These are phyloP conservation scores for Leucosporidium creatinivorum DNA, from an alignment of 768 basidiomycete genomes.

Conservation along the genomic window DNA sequence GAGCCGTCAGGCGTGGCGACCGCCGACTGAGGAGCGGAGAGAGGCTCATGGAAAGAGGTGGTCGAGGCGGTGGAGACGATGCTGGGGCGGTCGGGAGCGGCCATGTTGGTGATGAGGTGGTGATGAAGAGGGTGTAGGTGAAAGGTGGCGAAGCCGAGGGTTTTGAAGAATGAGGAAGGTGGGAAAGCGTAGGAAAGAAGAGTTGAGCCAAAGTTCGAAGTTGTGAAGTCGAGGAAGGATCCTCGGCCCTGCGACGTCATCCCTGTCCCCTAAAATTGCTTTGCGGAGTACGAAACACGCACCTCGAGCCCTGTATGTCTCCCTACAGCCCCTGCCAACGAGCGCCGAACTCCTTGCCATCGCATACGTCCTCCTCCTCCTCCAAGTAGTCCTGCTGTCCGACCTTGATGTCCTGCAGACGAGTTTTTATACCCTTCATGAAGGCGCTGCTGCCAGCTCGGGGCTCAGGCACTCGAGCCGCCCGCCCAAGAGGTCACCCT, in stretches of 20 bases:
- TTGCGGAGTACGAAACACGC: too few relatives aligned
- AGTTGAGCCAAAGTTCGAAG: background rate
- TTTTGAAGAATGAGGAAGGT: background rate
- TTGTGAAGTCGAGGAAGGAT: background rate
- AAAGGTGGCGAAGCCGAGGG: background rate
- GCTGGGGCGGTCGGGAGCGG: slow-evolving; percentile 16
- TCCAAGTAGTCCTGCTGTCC: too few relatives aligned
- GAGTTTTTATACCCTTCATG: too few relatives aligned
- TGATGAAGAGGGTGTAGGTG: background rate
- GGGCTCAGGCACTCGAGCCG: too few relatives aligned
- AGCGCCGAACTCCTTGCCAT: background rate
- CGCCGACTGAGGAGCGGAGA: background rate
- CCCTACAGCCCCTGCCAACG: too few relatives aligned
- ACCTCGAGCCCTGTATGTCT: too few relatives aligned
- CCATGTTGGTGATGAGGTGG: background rate
- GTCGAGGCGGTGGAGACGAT: slow-evolving; percentile 28
- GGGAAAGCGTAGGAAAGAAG: background rate
- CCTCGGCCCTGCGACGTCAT: background rate
- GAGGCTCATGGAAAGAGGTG: slow-evolving; percentile 10
- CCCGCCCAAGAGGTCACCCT: too few relatives aligned
- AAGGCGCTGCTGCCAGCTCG: too few relatives aligned
- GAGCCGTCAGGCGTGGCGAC: slow-evolving; percentile 6
- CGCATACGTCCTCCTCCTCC: background rate
- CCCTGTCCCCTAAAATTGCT: too few relatives aligned
- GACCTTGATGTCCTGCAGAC: too few relatives aligned